Evolutionary conservation across 371 early-diverging fungal genomes (phyloP), one percentile per base, ranked within the genome.

Genomic region (Lichtheimia ornata): DNA sequence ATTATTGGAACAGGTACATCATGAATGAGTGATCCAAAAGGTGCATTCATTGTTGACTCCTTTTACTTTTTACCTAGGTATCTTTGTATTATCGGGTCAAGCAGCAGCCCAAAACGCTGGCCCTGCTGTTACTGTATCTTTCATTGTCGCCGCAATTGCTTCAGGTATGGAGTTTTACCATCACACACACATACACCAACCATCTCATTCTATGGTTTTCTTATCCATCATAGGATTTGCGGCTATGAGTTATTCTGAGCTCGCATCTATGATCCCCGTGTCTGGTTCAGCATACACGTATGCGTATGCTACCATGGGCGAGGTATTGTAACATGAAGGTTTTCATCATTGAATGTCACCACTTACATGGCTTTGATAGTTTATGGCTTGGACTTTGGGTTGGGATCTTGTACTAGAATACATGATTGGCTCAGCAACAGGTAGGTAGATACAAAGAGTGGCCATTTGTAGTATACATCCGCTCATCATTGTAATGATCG

Each of bases 351-450:
- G 3, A 50, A 41, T 30, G n/a, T 17, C 20, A 28, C 25, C 12
- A 35, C n/a, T 43, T 7, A 4, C 1, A 27, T 43, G 17, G 15
- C 42, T 24, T 47, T 14, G 25, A 25, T 59, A 74, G 77, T 74
- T 91, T 44, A 69, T 90, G 17, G 93, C 85, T 2, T 94, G 92
- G 92, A 87, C 86, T 27, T 86, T 94, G 60, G 92, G 92, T 20
- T 94, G 94, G 94, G 87, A 92, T 71, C 71, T 93, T 35, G 87
- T 90, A n/a, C 76, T 94, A 28, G 94, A 94, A 74, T 93, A 91
- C 66, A 74, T 89, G 78, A 85, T 91, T 9, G 91, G 90, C 14
- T 84, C 91, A 28, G 86, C 91, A 6, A 87, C 92, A 1, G 88
- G 70, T 73, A 61, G 53, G 7, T 27, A 47, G 25, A 51, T 41